Conservation (phyloP, 1,284 basidiomycete species). For the Kwoniella shivajii region DNA sequence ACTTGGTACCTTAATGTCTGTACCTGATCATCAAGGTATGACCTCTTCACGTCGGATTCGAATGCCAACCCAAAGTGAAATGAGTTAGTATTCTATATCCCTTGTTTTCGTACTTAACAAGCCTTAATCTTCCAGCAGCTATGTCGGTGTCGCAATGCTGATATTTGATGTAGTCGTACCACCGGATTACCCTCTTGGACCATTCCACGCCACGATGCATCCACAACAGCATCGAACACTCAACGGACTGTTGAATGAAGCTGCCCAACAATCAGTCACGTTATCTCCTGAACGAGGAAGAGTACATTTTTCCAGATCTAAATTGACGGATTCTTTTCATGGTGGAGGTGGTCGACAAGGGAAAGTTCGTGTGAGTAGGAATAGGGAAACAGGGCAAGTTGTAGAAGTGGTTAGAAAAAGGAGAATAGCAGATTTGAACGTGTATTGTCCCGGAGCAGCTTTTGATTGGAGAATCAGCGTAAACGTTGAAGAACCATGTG, state of each 20-base stretch:
- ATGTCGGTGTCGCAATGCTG: neutral
- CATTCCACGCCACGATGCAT: constrained; percentile 89
- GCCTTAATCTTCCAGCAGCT: neutral
- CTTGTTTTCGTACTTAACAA: neutral
- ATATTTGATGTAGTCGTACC: constrained; percentile 57
- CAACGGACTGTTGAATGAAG: constrained; percentile 80
- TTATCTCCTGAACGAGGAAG: constrained; percentile 59
- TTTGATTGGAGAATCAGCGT: constrained; percentile 94
- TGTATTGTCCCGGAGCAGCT: constrained; percentile 75
- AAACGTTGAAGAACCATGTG: constrained; percentile 69
- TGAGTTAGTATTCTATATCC: constrained; percentile 64
- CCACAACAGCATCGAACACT: constrained; percentile 57
- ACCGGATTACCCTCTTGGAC: constrained; percentile 52
- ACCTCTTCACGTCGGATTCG: constrained; percentile 56
- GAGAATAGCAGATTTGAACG: constrained; percentile 82
- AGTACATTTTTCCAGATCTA: constrained; percentile 75
- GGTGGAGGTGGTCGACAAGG: constrained; percentile 25
- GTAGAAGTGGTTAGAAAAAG: constrained; percentile 71
- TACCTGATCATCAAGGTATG: constrained; percentile 7
- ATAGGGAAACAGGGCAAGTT: constrained; percentile 71
- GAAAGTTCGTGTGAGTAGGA: constrained; percentile 81
- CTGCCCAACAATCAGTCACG: constrained; percentile 53
- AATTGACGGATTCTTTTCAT: constrained; percentile 83
- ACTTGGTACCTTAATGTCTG: constrained; percentile 76
- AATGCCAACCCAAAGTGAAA: constrained; percentile 78